Evolutionary conservation across 2,329 filamentous ascomycete genomes (phyloP).

Genomic region (Zelopaecilomyces penicillatus): DNA sequence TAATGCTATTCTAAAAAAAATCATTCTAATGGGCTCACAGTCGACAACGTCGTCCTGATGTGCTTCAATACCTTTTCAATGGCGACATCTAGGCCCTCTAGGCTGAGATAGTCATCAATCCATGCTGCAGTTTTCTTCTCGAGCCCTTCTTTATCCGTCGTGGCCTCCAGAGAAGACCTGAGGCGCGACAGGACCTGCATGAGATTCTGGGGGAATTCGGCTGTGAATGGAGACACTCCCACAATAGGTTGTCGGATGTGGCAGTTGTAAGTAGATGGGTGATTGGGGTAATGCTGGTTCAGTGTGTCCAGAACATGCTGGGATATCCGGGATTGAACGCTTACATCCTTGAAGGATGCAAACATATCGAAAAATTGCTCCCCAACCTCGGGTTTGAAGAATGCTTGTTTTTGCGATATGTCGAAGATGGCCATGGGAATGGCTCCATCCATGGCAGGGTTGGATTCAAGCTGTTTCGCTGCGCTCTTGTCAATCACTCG

Average conservation of each 20-base stretch:
- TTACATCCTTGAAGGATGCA: slow-evolving; percentile 56
- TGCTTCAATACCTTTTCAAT: slow-evolving; percentile 48
- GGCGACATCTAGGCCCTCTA: slow-evolving; percentile 44
- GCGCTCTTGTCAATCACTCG: slow-evolving; percentile 40
- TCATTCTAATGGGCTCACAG: too few relatives aligned
- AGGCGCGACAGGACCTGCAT: slow-evolving; percentile 56
- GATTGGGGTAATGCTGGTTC: slow-evolving; percentile 48
- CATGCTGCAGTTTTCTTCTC: slow-evolving; percentile 42
- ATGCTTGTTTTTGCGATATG: slow-evolving; percentile 68
- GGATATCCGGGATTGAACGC: slow-evolving; percentile 57
- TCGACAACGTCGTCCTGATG: slow-evolving; percentile 29
- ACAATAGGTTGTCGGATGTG: slow-evolving; percentile 63
- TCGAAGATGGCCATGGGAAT: slow-evolving; percentile 92
- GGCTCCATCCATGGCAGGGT: slow-evolving; percentile 82
- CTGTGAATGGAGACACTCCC: slow-evolving; percentile 52
- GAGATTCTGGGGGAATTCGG: slow-evolving; percentile 66
- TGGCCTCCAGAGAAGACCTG: slow-evolving; percentile 38
- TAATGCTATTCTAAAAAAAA: too few relatives aligned
- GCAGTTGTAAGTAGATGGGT: slow-evolving; percentile 59
- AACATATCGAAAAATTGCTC: slow-evolving; percentile 78
- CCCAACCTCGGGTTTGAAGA: slow-evolving; percentile 56
- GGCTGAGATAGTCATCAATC: slow-evolving; percentile 44
- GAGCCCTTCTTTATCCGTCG: slow-evolving; percentile 37
- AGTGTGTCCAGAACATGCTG: slow-evolving; percentile 65
- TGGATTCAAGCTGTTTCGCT: slow-evolving; percentile 52